Evolutionary conservation across 2,329 filamentous ascomycete genomes (phyloP).

Genomic region (Botryotinia narcissicola): DNA sequence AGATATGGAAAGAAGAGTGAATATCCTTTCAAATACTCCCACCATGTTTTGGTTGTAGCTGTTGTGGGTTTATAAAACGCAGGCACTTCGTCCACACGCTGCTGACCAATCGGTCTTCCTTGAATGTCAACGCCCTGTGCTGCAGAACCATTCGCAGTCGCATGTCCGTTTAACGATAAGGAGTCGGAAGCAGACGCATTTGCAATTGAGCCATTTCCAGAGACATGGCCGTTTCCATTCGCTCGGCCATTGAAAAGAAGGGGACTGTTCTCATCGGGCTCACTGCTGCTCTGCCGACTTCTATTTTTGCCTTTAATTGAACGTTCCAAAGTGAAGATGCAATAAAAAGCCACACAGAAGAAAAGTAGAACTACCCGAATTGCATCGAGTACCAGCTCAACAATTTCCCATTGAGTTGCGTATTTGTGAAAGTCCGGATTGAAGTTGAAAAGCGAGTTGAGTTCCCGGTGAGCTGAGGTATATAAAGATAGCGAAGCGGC

Average conservation of each 20-base stretch:
- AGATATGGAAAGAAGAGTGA: conserved; percentile 93
- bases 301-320: conserved; percentile 26
- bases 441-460: conserved; percentile 42
- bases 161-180: conserved; percentile 35
- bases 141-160: conserved; percentile 19
- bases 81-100: conserved; percentile 57
- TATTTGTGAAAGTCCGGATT: conserved; percentile 43
- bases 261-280: conserved; percentile 57
- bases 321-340: conserved; percentile 47
- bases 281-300: conserved; percentile 19
- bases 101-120: conserved; percentile 41
- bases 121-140: conserved; percentile 49
- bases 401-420: conserved; percentile 54
- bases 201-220: conserved; percentile 43
- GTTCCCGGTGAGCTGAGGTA: conserved; percentile 60
- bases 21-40: conserved; percentile 91
- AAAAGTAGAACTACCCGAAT: conserved; percentile 66
- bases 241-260: conserved; percentile 51
- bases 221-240: conserved; percentile 36
- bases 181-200: conserved; percentile 24
- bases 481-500: conserved; percentile 67
- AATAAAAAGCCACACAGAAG: conserved; percentile 54
- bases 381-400: conserved; percentile 65
- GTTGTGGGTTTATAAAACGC: conserved; percentile 89
- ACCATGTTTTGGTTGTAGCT: conserved; percentile 86